phyloP scores from a whole-genome alignment of 805 yeast genomes.

The Clavispora fructus region DNA sequence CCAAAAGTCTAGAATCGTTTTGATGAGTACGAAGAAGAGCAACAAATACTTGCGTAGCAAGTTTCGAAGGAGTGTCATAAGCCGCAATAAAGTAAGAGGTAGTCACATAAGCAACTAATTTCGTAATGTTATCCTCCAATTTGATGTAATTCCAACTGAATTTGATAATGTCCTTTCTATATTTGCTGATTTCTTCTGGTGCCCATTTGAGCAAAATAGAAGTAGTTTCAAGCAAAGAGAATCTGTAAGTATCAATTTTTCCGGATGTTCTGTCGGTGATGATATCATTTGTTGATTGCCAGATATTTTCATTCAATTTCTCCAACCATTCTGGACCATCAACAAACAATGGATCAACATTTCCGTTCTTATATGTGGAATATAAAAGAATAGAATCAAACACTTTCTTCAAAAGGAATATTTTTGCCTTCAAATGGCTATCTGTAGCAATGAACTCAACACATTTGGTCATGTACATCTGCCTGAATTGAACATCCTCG shows the following conservation, averaged over 20 bases:
- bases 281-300: slow-evolving; percentile 61
- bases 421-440: slow-evolving; percentile 46
- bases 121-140: slow-evolving; percentile 80
- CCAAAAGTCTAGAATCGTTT: slow-evolving; percentile 75
- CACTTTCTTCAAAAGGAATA: slow-evolving; percentile 51
- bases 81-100: slow-evolving; percentile 82
- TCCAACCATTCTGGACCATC: slow-evolving; percentile 58
- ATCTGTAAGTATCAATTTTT: slow-evolving; percentile 64
- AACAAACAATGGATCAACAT: slow-evolving; percentile 42
- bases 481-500: slow-evolving; percentile 41
- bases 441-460: slow-evolving; percentile 45
- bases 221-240: slow-evolving; percentile 77
- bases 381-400: slow-evolving; percentile 61
- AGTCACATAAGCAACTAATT: slow-evolving; percentile 88
- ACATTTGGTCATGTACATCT: slow-evolving; percentile 46
- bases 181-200: slow-evolving; percentile 51
- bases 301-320: slow-evolving; percentile 55
- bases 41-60: slow-evolving; percentile 88
- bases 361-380: slow-evolving; percentile 50
- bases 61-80: slow-evolving; percentile 82
- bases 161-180: slow-evolving; percentile 79
- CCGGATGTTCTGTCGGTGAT: slow-evolving; percentile 56
- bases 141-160: slow-evolving; percentile 93
- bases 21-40: slow-evolving; percentile 83
- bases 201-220: slow-evolving; percentile 69